Conservation (phyloP, 1,284 basidiomycete species). For the Ceratobasidium papillatum region DNA sequence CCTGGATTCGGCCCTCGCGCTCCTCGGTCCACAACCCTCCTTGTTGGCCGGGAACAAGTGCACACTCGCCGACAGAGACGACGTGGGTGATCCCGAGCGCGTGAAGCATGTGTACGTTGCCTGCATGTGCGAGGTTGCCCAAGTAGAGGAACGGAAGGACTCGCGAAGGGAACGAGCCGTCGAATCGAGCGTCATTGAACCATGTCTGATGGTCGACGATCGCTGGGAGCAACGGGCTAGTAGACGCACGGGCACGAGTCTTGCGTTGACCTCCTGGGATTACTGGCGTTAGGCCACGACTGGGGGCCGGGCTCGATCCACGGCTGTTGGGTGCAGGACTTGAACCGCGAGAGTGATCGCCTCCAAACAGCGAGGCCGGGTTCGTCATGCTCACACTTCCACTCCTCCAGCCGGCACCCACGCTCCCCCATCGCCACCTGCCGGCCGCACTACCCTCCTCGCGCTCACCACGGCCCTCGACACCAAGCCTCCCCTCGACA, state of each 20-base stretch:
- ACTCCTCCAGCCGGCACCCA: slow-evolving; percentile 33
- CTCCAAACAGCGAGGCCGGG: slow-evolving; percentile 19
- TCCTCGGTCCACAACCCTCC: slow-evolving; percentile 89
- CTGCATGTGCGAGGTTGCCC: slow-evolving; percentile 94
- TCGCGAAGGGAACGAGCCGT: slow-evolving; percentile 94
- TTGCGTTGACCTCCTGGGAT: slow-evolving; percentile 28
- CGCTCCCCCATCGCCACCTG: slow-evolving; percentile 44
- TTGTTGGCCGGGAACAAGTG: slow-evolving; percentile 67
- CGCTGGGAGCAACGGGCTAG: slow-evolving; percentile 69
- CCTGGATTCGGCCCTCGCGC: slow-evolving; percentile 85
- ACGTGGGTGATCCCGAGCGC: slow-evolving; percentile 97
- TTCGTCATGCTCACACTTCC: slow-evolving; percentile 20
- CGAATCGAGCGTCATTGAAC: slow-evolving; percentile 93
- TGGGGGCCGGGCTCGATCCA: slow-evolving; percentile 41
- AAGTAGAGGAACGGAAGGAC: slow-evolving; percentile 95
- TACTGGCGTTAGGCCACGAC: slow-evolving; percentile 3
- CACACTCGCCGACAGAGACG: slow-evolving; percentile 95
- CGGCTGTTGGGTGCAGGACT: slow-evolving; percentile 37
- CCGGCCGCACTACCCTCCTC: slow-evolving; percentile 46
- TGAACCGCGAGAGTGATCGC: slow-evolving; percentile 31
- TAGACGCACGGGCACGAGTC: slow-evolving; percentile 69
- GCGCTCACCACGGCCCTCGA: slow-evolving; percentile 37
- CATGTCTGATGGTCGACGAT: slow-evolving; percentile 80
- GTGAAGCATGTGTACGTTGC: slow-evolving; percentile 94
- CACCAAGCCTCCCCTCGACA: slow-evolving; percentile 68